A percentile compares a stretch with the other conserved stretches of the same genome.
phyloP scores from a whole-genome alignment of 805 yeast genomes.

The Yueomyces sinensis region DNA sequence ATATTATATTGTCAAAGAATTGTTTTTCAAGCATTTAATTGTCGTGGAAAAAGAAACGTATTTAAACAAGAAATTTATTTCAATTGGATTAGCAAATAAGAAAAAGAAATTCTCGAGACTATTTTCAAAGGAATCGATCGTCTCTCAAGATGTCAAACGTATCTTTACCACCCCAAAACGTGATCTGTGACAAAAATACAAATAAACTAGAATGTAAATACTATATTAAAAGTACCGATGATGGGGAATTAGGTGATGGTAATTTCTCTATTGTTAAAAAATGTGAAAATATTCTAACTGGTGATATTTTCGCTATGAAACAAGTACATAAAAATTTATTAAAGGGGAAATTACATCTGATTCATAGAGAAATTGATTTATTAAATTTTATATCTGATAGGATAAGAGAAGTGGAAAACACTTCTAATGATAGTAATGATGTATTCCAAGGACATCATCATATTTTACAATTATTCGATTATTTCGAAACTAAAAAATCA shows the following conservation, averaged over 20 bases:
- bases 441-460: conserved; percentile 29
- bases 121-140: too few relatives aligned
- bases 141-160: too few relatives aligned
- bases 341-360: conserved; percentile 21
- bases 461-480: conserved; percentile 50
- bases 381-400: conserved; percentile 21
- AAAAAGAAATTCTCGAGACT: too few relatives aligned
- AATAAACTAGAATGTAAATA: conserved; percentile 19
- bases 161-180: too few relatives aligned
- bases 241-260: conserved; percentile 31
- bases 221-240: conserved; percentile 2
- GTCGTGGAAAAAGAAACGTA: too few relatives aligned
- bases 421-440: conserved; percentile 12
- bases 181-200: too few relatives aligned
- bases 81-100: too few relatives aligned
- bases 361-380: conserved; percentile 50
- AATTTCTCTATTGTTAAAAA: conserved; percentile 38
- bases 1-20: too few relatives aligned
- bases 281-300: conserved; percentile 31
- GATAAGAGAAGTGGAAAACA: conserved; percentile 22
- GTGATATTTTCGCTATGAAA: conserved; percentile 36
- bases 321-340: conserved; percentile 19
- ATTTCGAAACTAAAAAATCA: conserved; percentile 51
- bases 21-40: too few relatives aligned
- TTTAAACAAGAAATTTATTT: too few relatives aligned